Conservation (phyloP, 495 filamentous ascomycete species). For the Hypomontagnella monticulosa region DNA sequence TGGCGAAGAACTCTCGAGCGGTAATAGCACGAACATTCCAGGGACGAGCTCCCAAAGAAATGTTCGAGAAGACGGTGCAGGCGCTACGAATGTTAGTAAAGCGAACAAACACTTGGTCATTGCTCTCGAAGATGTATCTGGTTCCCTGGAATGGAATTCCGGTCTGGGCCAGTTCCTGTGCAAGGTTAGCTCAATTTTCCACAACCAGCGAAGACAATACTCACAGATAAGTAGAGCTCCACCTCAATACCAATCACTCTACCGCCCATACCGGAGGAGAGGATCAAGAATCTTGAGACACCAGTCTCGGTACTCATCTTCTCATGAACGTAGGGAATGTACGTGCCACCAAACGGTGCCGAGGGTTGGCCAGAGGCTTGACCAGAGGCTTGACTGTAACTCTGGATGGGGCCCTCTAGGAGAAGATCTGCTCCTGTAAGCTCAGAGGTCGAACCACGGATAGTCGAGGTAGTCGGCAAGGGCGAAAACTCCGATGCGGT, state of each 20-base stretch:
- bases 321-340: conserved; percentile 22
- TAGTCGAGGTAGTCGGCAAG: conserved; percentile 44
- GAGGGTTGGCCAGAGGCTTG: conserved; percentile 14
- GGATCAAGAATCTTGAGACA: conserved; percentile 51
- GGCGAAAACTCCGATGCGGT: conserved; percentile 60
- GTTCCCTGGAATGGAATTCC: conserved; percentile 45
- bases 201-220: not conserved
- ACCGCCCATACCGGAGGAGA: conserved; percentile 41
- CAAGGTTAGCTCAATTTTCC: not conserved
- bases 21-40: conserved; percentile 63
- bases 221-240: conserved; percentile 51
- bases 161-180: conserved; percentile 48
- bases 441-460: conserved; percentile 43
- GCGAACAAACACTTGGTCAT: conserved; percentile 60
- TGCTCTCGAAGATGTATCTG: conserved; percentile 39
- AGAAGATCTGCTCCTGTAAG: conserved; percentile 24
- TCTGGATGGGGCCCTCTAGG: conserved; percentile 13
- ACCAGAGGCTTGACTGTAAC: conserved; percentile 8
- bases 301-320: conserved; percentile 51
- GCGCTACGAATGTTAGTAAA: conserved; percentile 69
- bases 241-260: conserved; percentile 45
- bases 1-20: conserved; percentile 51
- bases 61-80: conserved; percentile 55
- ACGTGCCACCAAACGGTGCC: not conserved
- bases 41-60: conserved; percentile 54